These are phyloP conservation scores for Oxyria digyna DNA, from an alignment of 148 eudicot genomes.

Conservation along the genomic window DNA sequence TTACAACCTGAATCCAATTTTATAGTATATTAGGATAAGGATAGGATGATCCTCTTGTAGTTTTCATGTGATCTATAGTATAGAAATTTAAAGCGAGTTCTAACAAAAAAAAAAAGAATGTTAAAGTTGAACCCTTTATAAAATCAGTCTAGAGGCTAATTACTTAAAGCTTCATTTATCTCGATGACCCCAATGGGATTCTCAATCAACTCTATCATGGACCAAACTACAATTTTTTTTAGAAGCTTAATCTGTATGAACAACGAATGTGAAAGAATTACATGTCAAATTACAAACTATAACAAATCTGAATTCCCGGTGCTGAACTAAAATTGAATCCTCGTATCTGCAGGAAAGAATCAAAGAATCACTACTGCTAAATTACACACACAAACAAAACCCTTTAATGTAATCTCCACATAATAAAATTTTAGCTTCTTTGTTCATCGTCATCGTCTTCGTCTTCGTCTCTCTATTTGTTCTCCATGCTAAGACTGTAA, in stretches of 20 bases:
- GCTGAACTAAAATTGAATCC: slow-evolving; percentile 14
- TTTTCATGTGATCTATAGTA: no score
- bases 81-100: no score
- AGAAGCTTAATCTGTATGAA: background rate
- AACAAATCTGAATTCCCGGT: slow-evolving; percentile 1
- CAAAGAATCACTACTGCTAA: slow-evolving; percentile 31
- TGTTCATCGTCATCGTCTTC: slow-evolving; percentile 22
- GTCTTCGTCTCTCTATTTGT: slow-evolving; percentile 3
- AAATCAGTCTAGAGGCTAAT: no score
- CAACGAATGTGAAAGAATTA: background rate
- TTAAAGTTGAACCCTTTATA: no score
- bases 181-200: no score
- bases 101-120: no score
- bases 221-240: no score
- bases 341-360: slow-evolving; percentile 64
- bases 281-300: background rate
- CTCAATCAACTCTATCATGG: no score
- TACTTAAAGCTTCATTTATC: background rate
- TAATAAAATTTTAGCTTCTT: slow-evolving; percentile 31
- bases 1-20: no score
- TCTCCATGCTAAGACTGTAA: slow-evolving; percentile 75
- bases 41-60: no score
- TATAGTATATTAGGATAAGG: no score
- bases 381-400: slow-evolving; percentile 5
- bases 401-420: slow-evolving; percentile 12